Base-by-base conservation (phyloP, 495 filamentous ascomycete species). In the Tuber calosporum region DNA sequence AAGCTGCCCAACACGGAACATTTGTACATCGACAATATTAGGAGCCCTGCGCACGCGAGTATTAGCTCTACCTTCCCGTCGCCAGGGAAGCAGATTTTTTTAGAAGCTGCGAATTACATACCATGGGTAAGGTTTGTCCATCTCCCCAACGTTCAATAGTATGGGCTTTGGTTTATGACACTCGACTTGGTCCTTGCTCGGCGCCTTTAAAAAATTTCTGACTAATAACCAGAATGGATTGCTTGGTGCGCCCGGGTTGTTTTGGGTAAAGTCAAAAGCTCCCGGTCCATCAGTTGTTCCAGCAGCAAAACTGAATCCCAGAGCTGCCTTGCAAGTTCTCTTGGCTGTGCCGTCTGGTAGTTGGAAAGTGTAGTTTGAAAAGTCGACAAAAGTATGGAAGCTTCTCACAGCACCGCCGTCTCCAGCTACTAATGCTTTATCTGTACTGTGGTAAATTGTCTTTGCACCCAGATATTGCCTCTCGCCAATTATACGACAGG, bases 261-360 rank as follows among this genome's bases (percentile, higher is more conserved):
- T 93, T 81, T 99, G 95, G 34, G 90, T 96, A 81, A 97, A 97
- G 83, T 99, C 94, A 80, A 97, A 97, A 4, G 88, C 89, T 0
- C 95, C 95, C 0, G 94, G 94, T 13, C 95, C 93, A 81, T 99
- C 95, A 1, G 93, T 93, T 1, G 95, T 99, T 9, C 95, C 95
- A 15, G 92, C 95, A 20, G 95, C 95, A 82, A 99, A 99, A 3
- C 91, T 93, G 75, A 94, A 96, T 34, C 95, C 95, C 48, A 99
- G 82, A 0, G 94, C 95, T n/a, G 95, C 95, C 15, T 93, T 89
- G 78, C 95, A 97, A 15, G 94, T 97, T 34, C 81, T 85, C 22
- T 90, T 87, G 34, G 82, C 85, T 15, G 89, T 90, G 66, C 91
- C 91, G 79, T 97, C 96, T 0, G 91, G 86, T 9, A 94, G 87